Base-by-base conservation (phyloP, 2,329 filamentous ascomycete genomes). In the Hypoxylon sp. region DNA sequence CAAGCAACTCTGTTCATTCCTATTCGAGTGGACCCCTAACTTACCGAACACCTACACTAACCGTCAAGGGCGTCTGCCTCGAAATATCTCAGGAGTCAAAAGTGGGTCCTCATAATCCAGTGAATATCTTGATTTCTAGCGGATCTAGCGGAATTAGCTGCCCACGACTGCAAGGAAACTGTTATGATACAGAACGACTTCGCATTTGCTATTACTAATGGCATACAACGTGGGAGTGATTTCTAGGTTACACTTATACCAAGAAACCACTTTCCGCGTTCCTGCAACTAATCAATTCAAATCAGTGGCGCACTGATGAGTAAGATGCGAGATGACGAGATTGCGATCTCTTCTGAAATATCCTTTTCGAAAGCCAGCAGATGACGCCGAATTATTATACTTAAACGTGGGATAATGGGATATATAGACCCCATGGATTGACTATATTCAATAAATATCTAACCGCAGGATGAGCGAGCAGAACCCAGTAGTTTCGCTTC, bases 381-480 rank as follows among this genome's bases (percentile, higher is more conserved):
- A 37, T 15, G 32, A 5, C 3, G 32, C 32, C 24, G 24, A 27
- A 27, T 27, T 27, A 27, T 27, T 27, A 4, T 2, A 27, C 3
- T 27, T 27, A 27, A 5, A 27, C 24, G 24, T 27, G 24, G 24
- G 24, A 27, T 3, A 27, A 27, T 27, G 24, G 1, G 24, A 27
- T 27, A 27, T 2, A 27, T 27, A 27, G 3, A 27, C 24, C 24
- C 24, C 24, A 27, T 27, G 24, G 3, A 27, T 27, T 27, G 24
- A 27, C 24, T 27, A 3, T 27, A 27, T 27, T 2, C 80, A 69
- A 88, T 83, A 0, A 87, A 88, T 15, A 87, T 75, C 3, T 27
- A 27, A 2, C 86, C 86, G n/a, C 87, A 81, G 0, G 82, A 79
- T 2, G 84, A 77, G 29, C 86, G 80, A n/a, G 79, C 73, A n/a